These are phyloP conservation scores for Magnolia kwangsiensis DNA, from an alignment of 164 flowering plant species.

Conservation along the genomic window DNA sequence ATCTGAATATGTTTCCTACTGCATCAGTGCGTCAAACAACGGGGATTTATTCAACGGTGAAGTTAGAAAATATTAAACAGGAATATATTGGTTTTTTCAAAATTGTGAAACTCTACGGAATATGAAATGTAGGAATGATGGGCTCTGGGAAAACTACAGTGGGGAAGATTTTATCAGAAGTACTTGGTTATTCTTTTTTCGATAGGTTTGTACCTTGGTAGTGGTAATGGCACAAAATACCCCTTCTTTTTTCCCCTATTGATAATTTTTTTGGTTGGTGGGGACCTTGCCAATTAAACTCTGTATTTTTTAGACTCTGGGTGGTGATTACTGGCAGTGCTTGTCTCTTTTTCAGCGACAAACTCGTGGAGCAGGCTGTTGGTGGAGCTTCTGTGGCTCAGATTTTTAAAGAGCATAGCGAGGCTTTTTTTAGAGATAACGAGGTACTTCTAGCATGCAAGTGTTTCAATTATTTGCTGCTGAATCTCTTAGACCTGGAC, in stretches of 20 bases:
- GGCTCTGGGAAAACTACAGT: constrained; percentile 98
- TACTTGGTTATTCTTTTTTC: constrained; percentile 69
- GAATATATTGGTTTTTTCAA: background rate
- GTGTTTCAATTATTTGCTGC: background rate
- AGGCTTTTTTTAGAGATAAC: constrained; percentile 57
- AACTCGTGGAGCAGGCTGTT: constrained; percentile 52
- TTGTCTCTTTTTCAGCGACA: constrained; percentile 49
- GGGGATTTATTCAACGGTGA: background rate
- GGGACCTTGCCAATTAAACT: background rate
- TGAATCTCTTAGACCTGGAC: too few species aligned
- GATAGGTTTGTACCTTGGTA: constrained; percentile 63
- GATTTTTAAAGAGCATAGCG: constrained; percentile 60
- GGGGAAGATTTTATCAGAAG: constrained; percentile 78
- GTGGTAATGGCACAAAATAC: too few species aligned
- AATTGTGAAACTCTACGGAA: background rate
- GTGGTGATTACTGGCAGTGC: background rate
- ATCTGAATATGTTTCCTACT: background rate
- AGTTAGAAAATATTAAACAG: background rate
- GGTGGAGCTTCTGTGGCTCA: constrained; percentile 63
- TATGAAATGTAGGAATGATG: constrained; percentile 81
- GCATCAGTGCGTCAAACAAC: background rate
- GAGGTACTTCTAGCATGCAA: constrained; percentile 39
- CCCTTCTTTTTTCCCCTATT: background rate
- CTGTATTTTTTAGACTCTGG: background rate
- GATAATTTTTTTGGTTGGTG: background rate